Percentiles rank a stretch among this genome's conserved stretches.
These are phyloP conservation scores for Mycena vulgaris DNA, from an alignment of 768 basidiomycete species.

Conservation along the genomic window DNA sequence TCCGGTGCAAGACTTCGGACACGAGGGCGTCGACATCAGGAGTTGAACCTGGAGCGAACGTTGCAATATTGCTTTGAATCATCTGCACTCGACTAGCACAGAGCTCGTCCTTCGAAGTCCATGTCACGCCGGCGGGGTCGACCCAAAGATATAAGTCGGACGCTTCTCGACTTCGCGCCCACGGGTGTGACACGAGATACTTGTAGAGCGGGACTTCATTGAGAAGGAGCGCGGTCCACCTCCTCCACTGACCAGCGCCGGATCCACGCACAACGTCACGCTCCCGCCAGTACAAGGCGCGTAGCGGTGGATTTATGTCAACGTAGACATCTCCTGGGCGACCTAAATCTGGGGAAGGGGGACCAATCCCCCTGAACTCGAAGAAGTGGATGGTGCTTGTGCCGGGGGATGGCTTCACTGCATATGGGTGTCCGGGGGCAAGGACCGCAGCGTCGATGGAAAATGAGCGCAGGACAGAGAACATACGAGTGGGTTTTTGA, in stretches of 20 bases:
- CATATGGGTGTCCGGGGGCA: slow-evolving; percentile 23
- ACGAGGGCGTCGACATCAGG: slow-evolving; percentile 27
- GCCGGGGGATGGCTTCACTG: not conserved
- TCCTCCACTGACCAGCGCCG: slow-evolving; percentile 19
- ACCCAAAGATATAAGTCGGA: slow-evolving; percentile 34
- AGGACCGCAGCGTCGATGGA: slow-evolving; percentile 16
- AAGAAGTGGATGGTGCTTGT: slow-evolving; percentile 39
- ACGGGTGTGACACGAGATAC: slow-evolving; percentile 30
- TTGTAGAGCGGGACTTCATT: slow-evolving; percentile 25
- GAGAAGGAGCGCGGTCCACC: slow-evolving; percentile 24
- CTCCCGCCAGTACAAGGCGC: slow-evolving; percentile 33
- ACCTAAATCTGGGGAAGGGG: slow-evolving; percentile 43
- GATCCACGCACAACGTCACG: slow-evolving; percentile 5
- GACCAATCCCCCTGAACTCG: slow-evolving; percentile 45
- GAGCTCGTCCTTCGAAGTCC: slow-evolving; percentile 24
- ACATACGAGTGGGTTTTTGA: too few relatives aligned
- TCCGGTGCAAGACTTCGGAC: slow-evolving; percentile 26
- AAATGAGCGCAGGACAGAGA: slow-evolving; percentile 24
- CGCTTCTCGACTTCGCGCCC: slow-evolving; percentile 22
- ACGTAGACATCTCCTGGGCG: slow-evolving; percentile 45
- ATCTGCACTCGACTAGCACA: slow-evolving; percentile 23
- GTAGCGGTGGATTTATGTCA: slow-evolving; percentile 32
- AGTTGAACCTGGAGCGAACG: not conserved
- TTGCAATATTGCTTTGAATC: not conserved
- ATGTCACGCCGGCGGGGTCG: slow-evolving; percentile 28